Percentiles rank a stretch among this genome's conserved stretches.
phyloP scores from a whole-genome alignment of 495 filamentous ascomycete genomes.

The Penicillium cataractarum region DNA sequence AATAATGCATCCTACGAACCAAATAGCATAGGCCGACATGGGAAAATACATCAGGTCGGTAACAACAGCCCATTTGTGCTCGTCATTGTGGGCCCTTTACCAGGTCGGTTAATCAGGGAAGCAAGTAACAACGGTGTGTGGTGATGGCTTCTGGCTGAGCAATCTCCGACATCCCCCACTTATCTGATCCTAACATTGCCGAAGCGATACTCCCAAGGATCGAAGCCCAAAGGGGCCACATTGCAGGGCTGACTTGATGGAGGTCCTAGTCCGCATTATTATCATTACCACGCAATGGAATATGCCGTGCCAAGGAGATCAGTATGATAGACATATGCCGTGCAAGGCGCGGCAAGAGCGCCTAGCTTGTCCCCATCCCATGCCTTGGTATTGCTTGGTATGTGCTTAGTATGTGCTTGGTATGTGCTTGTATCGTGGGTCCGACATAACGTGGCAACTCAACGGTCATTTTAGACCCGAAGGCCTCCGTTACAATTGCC shows the following conservation, averaged over 20 bases:
- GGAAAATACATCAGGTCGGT: too few species aligned
- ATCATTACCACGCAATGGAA: background rate
- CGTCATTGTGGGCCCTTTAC: background rate
- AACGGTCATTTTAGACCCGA: background rate
- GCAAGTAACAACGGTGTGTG: constrained; percentile 6
- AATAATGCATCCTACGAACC: background rate
- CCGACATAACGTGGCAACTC: background rate
- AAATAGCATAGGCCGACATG: background rate
- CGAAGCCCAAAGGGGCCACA: too few species aligned
- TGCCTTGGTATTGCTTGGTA: constrained; percentile 8
- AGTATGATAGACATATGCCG: background rate
- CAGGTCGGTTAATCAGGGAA: background rate
- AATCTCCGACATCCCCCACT: background rate
- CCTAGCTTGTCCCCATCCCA: background rate
- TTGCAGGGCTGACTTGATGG: background rate
- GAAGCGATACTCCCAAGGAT: background rate
- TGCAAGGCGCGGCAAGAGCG: background rate
- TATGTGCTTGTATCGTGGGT: background rate
- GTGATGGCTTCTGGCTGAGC: background rate
- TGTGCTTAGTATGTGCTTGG: constrained; percentile 8
- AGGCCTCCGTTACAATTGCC: background rate
- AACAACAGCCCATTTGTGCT: background rate
- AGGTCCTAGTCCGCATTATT: background rate
- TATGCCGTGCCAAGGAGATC: background rate
- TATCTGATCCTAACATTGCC: constrained; percentile 5